Base-by-base conservation (phyloP, 2,329 filamentous ascomycete genomes). In the Calonectria hongkongensis region DNA sequence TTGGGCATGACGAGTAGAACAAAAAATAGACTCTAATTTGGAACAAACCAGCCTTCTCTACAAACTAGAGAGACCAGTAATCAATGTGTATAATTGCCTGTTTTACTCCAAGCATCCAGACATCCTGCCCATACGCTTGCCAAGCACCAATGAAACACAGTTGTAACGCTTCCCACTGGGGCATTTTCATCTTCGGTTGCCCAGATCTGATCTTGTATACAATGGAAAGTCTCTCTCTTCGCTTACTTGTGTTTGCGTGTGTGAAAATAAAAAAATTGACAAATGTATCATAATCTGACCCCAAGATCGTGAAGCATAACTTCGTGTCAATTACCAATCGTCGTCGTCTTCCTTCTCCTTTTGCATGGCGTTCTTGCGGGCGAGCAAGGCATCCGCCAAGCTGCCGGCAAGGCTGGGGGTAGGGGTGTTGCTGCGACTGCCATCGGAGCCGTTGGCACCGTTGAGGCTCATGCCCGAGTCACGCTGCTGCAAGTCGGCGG, bases 331-430 rank as follows among this genome's bases (percentile, higher is more conserved):
- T 79, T 82, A 94, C 92, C 92, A 94, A 80, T 94, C 92, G 75
- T 94, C 92, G 58, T 94, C 92, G 21, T 94, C 92, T 25, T 92
- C 90, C 70, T 90, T 88, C 83, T 91, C 91, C 79, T 89, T 91
- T 79, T 92, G 92, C 92, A 95, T 95, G 7, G 93, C 93, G 75
- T 91, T 92, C 86, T 96, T 93, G 79, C 94, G 88, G 51, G 93
- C 93, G 78, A 94, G 86, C 78, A 97, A 85, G n/a, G 94, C 94
- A 82, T 96, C 94, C 2, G 94, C 94, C 77, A 97, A 85, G 56
- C 94, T 94, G 62, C 93, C 93, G 4, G 91, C 92, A 73, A 95
- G 82, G 82, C 92, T 94, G 16, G 92, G 90, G 45, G 90, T 95
- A 4, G 94, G 93, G 5, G 93, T 95, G 74, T 87, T 92, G 76